Evolutionary conservation across 257 asterid species (phyloP).

Genomic region (Solanum gracilifrons): DNA sequence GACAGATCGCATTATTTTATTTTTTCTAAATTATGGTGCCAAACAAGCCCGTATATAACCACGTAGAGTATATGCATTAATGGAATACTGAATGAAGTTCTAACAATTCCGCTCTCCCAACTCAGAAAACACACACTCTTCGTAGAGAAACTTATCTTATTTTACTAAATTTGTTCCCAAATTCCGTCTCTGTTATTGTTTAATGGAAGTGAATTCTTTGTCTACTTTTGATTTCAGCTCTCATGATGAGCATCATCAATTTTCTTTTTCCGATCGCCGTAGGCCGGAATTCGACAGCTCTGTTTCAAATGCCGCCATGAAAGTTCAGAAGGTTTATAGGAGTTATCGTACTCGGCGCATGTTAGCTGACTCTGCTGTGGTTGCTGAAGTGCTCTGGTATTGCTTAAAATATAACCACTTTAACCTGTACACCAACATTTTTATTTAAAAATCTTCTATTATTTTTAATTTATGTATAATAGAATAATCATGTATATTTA

Average conservation of each 20-base stretch:
- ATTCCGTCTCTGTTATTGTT: background rate
- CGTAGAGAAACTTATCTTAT: background rate
- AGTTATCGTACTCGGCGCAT: slow-evolving; percentile 92
- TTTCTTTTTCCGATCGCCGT: background rate
- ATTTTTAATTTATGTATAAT: background rate
- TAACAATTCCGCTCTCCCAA: background rate
- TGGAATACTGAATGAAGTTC: background rate
- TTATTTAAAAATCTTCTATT: background rate
- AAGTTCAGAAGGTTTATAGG: slow-evolving; percentile 80
- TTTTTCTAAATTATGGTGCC: background rate
- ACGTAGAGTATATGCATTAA: background rate
- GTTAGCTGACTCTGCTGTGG: slow-evolving; percentile 96
- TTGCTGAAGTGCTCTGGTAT: slow-evolving; percentile 82
- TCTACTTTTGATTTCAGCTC: slow-evolving; percentile 30
- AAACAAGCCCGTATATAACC: background rate
- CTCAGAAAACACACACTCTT: background rate
- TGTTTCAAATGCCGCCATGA: slow-evolving; percentile 59
- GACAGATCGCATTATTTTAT: background rate
- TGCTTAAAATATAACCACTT: background rate
- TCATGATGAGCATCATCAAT: slow-evolving; percentile 1
- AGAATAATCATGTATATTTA: background rate
- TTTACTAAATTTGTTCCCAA: background rate
- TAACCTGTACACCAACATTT: background rate
- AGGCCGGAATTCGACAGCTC: background rate
- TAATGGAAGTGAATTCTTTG: slow-evolving; percentile 47